Evolutionary conservation across 164 flowering plant genomes (phyloP).

Genomic region (Vitis amurensis): DNA sequence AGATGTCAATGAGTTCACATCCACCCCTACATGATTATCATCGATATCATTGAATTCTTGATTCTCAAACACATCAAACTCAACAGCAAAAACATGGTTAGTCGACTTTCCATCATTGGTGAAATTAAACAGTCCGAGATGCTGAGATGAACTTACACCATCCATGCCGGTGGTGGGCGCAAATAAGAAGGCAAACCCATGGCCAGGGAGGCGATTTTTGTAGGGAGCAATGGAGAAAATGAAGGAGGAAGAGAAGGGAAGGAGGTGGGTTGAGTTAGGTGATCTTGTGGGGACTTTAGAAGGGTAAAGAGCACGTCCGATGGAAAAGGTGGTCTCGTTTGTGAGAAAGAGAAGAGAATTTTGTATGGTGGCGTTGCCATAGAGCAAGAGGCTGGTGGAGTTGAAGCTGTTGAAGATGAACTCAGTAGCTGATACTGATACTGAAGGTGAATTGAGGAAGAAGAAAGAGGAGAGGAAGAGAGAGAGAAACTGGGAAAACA

Average conservation of each 20-base stretch:
- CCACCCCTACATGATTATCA: slow-evolving; percentile 40
- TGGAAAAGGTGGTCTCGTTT: slow-evolving; percentile 29
- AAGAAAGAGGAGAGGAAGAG: slow-evolving; percentile 2
- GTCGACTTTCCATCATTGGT: slow-evolving; percentile 27
- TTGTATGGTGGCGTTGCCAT: slow-evolving; percentile 41
- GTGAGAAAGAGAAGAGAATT: slow-evolving; percentile 47
- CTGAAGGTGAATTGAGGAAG: not conserved
- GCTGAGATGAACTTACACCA: slow-evolving; percentile 24
- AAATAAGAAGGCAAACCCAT: slow-evolving; percentile 37
- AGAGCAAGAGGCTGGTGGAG: slow-evolving; percentile 31
- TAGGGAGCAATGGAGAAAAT: slow-evolving; percentile 36
- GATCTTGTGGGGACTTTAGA: slow-evolving; percentile 37
- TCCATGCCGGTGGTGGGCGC: slow-evolving; percentile 19
- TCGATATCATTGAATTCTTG: slow-evolving; percentile 34
- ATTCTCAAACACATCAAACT: slow-evolving; percentile 37
- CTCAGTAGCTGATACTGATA: slow-evolving; percentile 27
- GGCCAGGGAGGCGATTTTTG: slow-evolving; percentile 23
- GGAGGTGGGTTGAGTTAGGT: slow-evolving; percentile 33
- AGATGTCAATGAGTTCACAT: slow-evolving; percentile 34
- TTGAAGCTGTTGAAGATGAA: slow-evolving; percentile 60
- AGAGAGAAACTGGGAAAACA: not conserved
- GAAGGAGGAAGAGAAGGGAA: slow-evolving; percentile 54
- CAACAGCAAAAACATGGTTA: slow-evolving; percentile 37
- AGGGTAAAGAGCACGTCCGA: slow-evolving; percentile 59
- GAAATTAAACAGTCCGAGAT: slow-evolving; percentile 36